Base-by-base conservation (phyloP, 2,329 filamentous ascomycete genomes). In the Paecilomyces sp. region DNA sequence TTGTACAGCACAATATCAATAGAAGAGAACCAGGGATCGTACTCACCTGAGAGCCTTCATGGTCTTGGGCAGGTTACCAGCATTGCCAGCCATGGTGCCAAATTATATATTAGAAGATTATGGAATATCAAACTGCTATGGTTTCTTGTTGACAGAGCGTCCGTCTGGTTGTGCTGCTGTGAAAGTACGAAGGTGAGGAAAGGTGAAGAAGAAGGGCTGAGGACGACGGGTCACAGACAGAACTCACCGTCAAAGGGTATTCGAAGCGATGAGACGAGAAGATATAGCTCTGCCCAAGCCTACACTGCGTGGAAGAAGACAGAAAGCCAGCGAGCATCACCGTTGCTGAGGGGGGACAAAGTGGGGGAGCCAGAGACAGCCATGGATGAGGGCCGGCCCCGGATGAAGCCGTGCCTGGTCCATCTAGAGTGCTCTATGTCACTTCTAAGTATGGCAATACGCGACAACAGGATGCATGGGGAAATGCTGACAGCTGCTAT, bases 21-120 rank as follows among this genome's bases (percentile, higher is more conserved):
- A 56, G 25, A 24, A 31, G 53, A 28, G 25, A 28, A 28, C 22
- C 22, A 28, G 25, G 6, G 6, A 52, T 11, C 25, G 34, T 55
- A 73, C 79, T 66, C 75, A 84, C 84, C 80, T 78, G 73, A 87
- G 81, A 74, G 85, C 85, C 75, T 86, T 86, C 82, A 84, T 85
- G 64, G 80, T 76, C 71, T 79, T 75, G 60, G 81, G 81, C 63
- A 85, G 76, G 66, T 63, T 65, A 59, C 68, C 58, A 63, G 64
- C 76, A 66, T 63, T 65, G 60, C 68, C 58, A 63, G 65, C 66
- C 72, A 74, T 75, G 57, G 62, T 73, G 71, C 63, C 57, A 53
- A 55, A 47, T 36, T 53, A 30, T 50, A 56, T 34, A 9, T 47
- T 25, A 53, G 31, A 58, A 59, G 36, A 53, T 18, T 24, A 13